Percentiles rank a stretch among this genome's conserved stretches.
Conservation (phyloP, 768 basidiomycete species). For the Lentinula boryana region DNA sequence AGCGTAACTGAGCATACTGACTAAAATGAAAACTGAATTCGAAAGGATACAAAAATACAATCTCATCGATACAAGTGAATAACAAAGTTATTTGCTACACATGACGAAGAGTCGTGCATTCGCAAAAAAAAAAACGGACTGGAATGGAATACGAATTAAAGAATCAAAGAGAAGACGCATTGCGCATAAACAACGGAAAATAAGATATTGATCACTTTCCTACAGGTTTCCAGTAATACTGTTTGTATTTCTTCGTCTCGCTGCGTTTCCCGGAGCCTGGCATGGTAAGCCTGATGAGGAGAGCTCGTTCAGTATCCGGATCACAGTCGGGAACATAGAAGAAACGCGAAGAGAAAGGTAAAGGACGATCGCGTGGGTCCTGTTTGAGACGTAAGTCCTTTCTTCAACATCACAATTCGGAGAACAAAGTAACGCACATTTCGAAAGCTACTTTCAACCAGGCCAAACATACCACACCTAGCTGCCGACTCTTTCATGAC, state of each 20-base stretch:
- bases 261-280: slow-evolving; percentile 67
- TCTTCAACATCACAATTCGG: not conserved
- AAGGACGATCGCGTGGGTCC: slow-evolving; percentile 34
- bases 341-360: slow-evolving; percentile 59
- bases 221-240: slow-evolving; percentile 77
- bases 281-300: slow-evolving; percentile 65
- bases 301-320: slow-evolving; percentile 63
- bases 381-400: slow-evolving; percentile 25
- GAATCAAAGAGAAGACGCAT: too few species aligned
- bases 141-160: too few species aligned
- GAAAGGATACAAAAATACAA: not conserved
- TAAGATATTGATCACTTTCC: slow-evolving; percentile 29
- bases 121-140: not conserved
- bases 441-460: slow-evolving; percentile 55
- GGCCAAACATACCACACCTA: slow-evolving; percentile 62
- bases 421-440: slow-evolving; percentile 33
- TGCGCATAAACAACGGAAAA: too few species aligned
- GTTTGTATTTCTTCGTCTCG: slow-evolving; percentile 80
- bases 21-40: not conserved
- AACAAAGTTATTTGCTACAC: too few species aligned
- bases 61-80: not conserved
- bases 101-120: too few species aligned
- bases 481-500: slow-evolving; percentile 40
- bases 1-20: too few species aligned
- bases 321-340: slow-evolving; percentile 74